Evolutionary conservation across 192 early-diverging fungal genomes (phyloP).

Genomic region (Backusella circina): DNA sequence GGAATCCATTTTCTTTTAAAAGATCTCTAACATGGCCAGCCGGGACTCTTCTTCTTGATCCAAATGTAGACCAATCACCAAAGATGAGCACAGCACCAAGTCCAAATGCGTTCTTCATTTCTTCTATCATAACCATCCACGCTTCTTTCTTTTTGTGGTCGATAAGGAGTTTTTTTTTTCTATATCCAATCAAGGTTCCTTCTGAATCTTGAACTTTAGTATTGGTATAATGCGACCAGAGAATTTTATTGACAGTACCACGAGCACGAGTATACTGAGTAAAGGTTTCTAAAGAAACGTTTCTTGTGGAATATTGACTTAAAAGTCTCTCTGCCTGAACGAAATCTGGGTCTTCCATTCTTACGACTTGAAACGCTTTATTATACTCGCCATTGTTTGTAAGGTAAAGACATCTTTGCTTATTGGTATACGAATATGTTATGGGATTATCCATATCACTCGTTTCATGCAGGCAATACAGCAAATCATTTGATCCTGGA

Average conservation of each 20-base stretch:
- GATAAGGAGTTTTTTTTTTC: background rate
- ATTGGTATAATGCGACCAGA: background rate
- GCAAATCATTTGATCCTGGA: background rate
- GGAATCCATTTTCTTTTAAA: background rate
- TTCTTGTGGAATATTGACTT: background rate
- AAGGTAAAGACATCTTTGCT: background rate
- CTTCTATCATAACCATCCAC: background rate
- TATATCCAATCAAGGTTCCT: background rate
- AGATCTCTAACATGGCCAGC: background rate
- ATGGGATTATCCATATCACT: background rate
- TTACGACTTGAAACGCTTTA: background rate
- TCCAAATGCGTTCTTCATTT: background rate
- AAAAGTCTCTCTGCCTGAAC: background rate
- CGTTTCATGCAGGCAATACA: background rate
- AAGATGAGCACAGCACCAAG: background rate
- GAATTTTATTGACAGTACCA: background rate
- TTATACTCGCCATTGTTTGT: background rate
- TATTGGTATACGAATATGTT: background rate
- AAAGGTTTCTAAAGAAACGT: background rate
- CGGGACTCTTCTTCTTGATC: background rate
- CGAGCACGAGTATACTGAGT: background rate
- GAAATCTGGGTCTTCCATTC: background rate
- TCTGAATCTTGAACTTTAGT: background rate
- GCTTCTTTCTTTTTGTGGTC: background rate
- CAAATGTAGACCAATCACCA: background rate